phyloP scores from a whole-genome alignment of 441 rosid species.

The Erodium moschatum region DNA sequence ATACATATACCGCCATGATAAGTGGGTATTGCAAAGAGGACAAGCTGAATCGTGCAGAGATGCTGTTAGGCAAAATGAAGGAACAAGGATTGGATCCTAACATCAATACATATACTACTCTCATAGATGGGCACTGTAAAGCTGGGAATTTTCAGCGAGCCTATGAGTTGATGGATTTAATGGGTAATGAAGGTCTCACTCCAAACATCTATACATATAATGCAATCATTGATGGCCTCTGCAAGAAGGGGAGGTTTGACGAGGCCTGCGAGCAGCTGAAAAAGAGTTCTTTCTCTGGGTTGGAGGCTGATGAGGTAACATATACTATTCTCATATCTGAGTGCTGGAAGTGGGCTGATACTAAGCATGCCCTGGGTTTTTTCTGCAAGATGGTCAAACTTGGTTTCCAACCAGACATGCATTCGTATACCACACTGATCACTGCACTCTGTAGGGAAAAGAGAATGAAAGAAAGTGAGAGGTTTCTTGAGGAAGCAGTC shows the following conservation, averaged over 20 bases:
- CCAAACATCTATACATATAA: constrained; percentile 64
- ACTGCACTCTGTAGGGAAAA: constrained; percentile 61
- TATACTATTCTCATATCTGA: constrained; percentile 79
- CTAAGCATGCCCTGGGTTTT: constrained; percentile 44
- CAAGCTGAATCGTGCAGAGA: constrained; percentile 77
- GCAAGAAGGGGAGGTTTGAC: constrained; percentile 50
- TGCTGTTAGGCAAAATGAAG: constrained; percentile 69
- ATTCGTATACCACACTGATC: constrained; percentile 50
- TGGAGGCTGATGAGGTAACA: constrained; percentile 63
- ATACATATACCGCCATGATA: constrained; percentile 76
- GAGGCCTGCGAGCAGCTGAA: constrained; percentile 59
- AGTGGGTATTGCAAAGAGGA: constrained; percentile 69
- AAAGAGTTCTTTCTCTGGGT: constrained; percentile 39
- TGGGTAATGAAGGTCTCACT: constrained; percentile 47
- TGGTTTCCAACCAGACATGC: constrained; percentile 58
- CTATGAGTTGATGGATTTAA: constrained; percentile 55
- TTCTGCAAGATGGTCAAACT: constrained; percentile 55
- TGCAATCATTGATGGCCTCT: constrained; percentile 46
- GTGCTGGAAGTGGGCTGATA: constrained; percentile 43
- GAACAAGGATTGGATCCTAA: constrained; percentile 74
- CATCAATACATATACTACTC: constrained; percentile 58
- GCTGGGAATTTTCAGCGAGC: constrained; percentile 62
- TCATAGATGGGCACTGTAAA: constrained; percentile 63
- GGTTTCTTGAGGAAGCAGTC: constrained; percentile 42
- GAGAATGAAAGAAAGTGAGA: constrained; percentile 56